Evolutionary conservation across 75 land plant species (phyloP), one percentile per base, ranked within the genome.

Genomic region (Selaginella tamariscina): DNA sequence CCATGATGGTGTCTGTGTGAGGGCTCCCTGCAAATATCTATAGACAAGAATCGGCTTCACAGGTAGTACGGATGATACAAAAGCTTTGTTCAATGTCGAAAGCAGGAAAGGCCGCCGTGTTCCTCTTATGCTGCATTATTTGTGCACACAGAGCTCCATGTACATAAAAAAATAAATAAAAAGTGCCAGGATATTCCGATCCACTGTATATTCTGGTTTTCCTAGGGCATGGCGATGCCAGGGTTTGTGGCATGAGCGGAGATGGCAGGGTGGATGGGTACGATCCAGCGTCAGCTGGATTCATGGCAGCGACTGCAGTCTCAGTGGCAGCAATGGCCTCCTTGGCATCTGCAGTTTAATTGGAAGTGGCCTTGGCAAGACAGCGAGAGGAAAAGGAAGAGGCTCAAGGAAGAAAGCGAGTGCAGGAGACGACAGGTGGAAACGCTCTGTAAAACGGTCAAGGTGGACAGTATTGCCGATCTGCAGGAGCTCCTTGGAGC

Each of bases 401-500:
- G 32, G 55, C 28, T 84, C 24, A 69, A 86, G 72, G 82, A 92
- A 67, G 90, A 89, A 80, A 76, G 77, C 74, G 74, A 80, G 74
- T 62, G 81, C 2, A 29, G 80, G 72, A 75, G 65, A 55, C 56
- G 73, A 59, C 83, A 86, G 65, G 64, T 92, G 1, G 75, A 79
- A 11, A 75, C 81, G 11, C 78, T 92, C 31, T 86, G 98, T 65
- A 56, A 31, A 39, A 85, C 90, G 30, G 69, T 86, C 23, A 84
- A 89, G 78, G 90, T 79, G 21, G 98, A 92, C 11, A 77, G 82
- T 56, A 70, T 89, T 11, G 30, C 83, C 8, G 98, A 92, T 44
- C 73, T 92, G 74, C 95, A 89, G 75, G 98, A 92, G 54, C 68
- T 92, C 55, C 82, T 92, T 21, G 85, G 95, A 56, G 86, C 85